Evolutionary conservation across 1,284 basidiomycete genomes (phyloP).

Genomic region (Trichosporon sp.): DNA sequence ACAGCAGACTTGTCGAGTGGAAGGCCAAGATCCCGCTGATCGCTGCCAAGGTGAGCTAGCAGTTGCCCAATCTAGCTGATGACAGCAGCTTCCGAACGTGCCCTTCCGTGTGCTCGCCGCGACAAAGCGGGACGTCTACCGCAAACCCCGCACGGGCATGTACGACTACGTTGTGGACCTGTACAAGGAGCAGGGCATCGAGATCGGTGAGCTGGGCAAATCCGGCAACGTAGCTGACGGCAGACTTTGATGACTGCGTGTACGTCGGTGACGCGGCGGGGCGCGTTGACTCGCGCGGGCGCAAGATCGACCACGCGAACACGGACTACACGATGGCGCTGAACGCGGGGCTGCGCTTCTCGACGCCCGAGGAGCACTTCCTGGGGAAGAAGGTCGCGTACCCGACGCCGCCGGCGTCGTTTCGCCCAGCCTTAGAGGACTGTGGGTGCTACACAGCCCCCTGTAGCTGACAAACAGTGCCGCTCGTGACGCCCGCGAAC

Average conservation of each 20-base stretch:
- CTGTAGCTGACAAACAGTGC: slow-evolving; percentile 49
- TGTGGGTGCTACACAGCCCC: neutral
- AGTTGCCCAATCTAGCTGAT: neutral
- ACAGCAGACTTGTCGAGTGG: slow-evolving; percentile 53
- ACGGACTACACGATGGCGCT: slow-evolving; percentile 81
- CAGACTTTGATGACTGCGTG: slow-evolving; percentile 65
- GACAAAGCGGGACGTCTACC: slow-evolving; percentile 57
- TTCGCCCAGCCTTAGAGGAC: slow-evolving; percentile 27
- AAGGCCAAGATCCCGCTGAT: slow-evolving; percentile 69
- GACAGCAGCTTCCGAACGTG: slow-evolving; percentile 42
- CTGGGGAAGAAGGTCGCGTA: slow-evolving; percentile 54
- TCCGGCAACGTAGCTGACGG: neutral
- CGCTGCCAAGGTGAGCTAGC: slow-evolving; percentile 60
- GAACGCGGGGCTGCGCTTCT: slow-evolving; percentile 67
- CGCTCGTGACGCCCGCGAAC: slow-evolving; percentile 60
- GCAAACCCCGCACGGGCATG: slow-evolving; percentile 89
- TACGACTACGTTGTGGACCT: slow-evolving; percentile 67
- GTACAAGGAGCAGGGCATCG: slow-evolving; percentile 57
- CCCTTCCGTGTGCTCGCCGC: slow-evolving; percentile 80
- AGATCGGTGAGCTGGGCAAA: slow-evolving; percentile 58
- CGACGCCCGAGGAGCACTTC: slow-evolving; percentile 70
- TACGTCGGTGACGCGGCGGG: slow-evolving; percentile 84
- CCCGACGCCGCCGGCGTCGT: slow-evolving; percentile 39
- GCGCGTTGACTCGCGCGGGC: slow-evolving; percentile 1
- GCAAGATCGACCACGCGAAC: slow-evolving; percentile 61